These are phyloP conservation scores for Colletotrichum sp. DNA, from an alignment of 2,329 filamentous ascomycete species.

Conservation along the genomic window DNA sequence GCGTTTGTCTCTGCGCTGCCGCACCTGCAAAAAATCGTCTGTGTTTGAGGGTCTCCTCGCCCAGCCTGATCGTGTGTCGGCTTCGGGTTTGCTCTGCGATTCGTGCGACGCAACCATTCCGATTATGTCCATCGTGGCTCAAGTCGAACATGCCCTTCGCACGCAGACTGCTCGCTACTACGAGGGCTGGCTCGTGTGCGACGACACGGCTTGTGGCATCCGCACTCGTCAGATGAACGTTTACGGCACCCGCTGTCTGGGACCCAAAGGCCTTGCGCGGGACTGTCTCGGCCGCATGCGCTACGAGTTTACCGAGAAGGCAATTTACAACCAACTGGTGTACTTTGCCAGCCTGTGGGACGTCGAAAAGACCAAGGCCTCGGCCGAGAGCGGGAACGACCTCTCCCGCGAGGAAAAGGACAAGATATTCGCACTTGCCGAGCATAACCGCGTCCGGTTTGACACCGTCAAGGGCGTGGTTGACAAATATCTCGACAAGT, in stretches of 20 bases:
- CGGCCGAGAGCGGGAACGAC: slow-evolving; percentile 32
- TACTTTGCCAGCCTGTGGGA: slow-evolving; percentile 89
- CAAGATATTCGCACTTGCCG: slow-evolving; percentile 73
- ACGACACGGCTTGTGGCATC: slow-evolving; percentile 85
- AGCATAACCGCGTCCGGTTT: slow-evolving; percentile 84
- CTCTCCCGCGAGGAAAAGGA: slow-evolving; percentile 58
- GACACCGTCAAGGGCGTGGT: slow-evolving; percentile 77
- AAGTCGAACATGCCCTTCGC: slow-evolving; percentile 86
- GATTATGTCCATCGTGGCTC: slow-evolving; percentile 79
- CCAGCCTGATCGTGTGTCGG: slow-evolving; percentile 65
- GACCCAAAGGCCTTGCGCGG: slow-evolving; percentile 81
- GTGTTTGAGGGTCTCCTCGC: slow-evolving; percentile 77
- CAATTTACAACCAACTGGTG: slow-evolving; percentile 91
- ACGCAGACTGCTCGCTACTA: slow-evolving; percentile 84
- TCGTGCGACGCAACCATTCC: slow-evolving; percentile 70
- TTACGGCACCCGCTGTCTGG: slow-evolving; percentile 88
- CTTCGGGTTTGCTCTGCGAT: slow-evolving; percentile 75
- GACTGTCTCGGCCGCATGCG: slow-evolving; percentile 88
- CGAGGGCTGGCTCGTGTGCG: slow-evolving; percentile 88
- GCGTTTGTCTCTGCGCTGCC: slow-evolving; percentile 79
- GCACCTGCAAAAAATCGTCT: slow-evolving; percentile 75
- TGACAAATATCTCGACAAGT: slow-evolving; percentile 85
- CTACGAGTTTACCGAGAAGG: slow-evolving; percentile 87
- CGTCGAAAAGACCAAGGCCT: slow-evolving; percentile 71
- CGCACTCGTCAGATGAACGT: slow-evolving; percentile 92